phyloP scores from a whole-genome alignment of 352 stramenopile genomes.

The Hyaloperonospora brassicae region DNA sequence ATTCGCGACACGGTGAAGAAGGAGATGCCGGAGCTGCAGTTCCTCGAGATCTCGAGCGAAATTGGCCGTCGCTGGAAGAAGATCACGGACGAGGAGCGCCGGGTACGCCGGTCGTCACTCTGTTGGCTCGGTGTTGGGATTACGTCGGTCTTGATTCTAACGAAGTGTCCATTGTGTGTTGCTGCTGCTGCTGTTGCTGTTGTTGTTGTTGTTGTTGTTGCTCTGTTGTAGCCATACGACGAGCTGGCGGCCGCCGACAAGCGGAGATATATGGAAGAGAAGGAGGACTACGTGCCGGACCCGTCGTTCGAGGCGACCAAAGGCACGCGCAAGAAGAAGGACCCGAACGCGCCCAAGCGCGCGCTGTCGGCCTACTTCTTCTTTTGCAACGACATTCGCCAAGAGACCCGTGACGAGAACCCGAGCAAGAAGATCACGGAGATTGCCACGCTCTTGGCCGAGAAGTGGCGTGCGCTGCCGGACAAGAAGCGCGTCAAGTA shows the following conservation, averaged over 20 bases:
- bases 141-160: not conserved
- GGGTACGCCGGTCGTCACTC: constrained; percentile 25
- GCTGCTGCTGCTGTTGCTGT: not conserved
- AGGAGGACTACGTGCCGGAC: constrained; percentile 85
- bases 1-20: constrained; percentile 85
- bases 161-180: constrained; percentile 1
- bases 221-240: constrained; percentile 58
- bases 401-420: constrained; percentile 87
- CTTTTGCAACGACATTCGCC: constrained; percentile 91
- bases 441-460: constrained; percentile 61
- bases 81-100: constrained; percentile 54
- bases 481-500: constrained; percentile 90
- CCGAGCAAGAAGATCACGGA: constrained; percentile 92
- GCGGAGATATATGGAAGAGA: constrained; percentile 81
- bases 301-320: constrained; percentile 63
- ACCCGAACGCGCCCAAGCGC: constrained; percentile 91
- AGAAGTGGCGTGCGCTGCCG: constrained; percentile 83
- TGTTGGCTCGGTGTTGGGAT: not conserved
- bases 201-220: not conserved
- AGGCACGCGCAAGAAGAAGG: constrained; percentile 82
- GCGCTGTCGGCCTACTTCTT: constrained; percentile 92
- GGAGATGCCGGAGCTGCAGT: constrained; percentile 80
- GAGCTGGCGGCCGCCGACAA: constrained; percentile 81
- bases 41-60: constrained; percentile 82
- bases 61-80: constrained; percentile 81